Evolutionary conservation across 768 basidiomycete species (phyloP).

Genomic region (Pulveroboletus sp.): DNA sequence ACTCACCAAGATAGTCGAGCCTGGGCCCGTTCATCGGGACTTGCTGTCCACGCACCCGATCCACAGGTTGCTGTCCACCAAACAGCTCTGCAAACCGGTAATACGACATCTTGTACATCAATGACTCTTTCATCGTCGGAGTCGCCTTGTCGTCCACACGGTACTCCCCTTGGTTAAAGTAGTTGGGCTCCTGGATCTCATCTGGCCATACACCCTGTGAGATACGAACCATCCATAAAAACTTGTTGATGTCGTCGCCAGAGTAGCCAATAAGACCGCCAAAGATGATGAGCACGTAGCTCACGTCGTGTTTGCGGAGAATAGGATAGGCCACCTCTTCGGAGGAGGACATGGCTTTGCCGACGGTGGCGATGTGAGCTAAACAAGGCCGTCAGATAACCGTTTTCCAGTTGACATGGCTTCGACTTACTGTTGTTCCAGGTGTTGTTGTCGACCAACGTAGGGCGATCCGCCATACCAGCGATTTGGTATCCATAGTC

Average conservation of each 20-base stretch:
- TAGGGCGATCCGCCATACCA: constrained; percentile 96
- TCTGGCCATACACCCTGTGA: constrained; percentile 98
- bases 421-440: constrained; percentile 93
- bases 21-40: constrained; percentile 76
- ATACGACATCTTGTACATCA: constrained; percentile 99
- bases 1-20: constrained; percentile 84
- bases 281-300: constrained; percentile 96
- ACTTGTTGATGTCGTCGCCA: constrained; percentile 99
- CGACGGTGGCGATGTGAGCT: constrained; percentile 98
- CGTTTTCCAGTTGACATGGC: neutral
- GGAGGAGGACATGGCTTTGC: constrained; percentile 93
- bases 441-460: constrained; percentile 97
- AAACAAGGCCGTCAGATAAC: constrained; percentile 8
- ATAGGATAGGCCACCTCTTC: constrained; percentile 98
- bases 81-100: constrained; percentile 93
- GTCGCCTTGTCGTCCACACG: constrained; percentile 85
- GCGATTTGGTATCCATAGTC: constrained; percentile 99
- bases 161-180: constrained; percentile 96
- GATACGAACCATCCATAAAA: constrained; percentile 97
- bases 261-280: constrained; percentile 96
- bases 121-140: constrained; percentile 85
- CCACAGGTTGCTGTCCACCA: constrained; percentile 67
- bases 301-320: constrained; percentile 94
- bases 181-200: constrained; percentile 93
- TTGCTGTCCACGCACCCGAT: constrained; percentile 87